A percentile compares a stretch with the other conserved stretches of the same genome.
phyloP scores from a whole-genome alignment of 768 basidiomycete genomes.

The Chalciporus piperatus region DNA sequence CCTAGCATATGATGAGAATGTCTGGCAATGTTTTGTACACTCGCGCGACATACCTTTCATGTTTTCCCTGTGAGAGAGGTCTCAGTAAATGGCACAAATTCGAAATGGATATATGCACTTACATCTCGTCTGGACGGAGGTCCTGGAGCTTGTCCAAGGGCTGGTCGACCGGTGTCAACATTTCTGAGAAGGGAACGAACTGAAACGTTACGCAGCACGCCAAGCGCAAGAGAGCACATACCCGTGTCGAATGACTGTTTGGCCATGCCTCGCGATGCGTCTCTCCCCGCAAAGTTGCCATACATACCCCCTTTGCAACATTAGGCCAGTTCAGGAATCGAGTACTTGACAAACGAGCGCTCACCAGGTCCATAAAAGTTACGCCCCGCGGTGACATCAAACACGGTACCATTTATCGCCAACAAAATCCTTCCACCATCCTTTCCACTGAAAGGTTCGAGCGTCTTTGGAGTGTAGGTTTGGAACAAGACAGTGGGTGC shows the following conservation, averaged over 20 bases:
- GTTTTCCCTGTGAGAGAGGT: slow-evolving; percentile 61
- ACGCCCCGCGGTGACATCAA: slow-evolving; percentile 87
- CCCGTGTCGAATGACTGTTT: slow-evolving; percentile 95
- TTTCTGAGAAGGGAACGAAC: slow-evolving; percentile 47
- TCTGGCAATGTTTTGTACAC: neutral
- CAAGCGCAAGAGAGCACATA: slow-evolving; percentile 34
- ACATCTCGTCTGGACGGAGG: slow-evolving; percentile 81
- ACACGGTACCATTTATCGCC: slow-evolving; percentile 84
- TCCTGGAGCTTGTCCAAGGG: slow-evolving; percentile 83
- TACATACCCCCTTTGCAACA: slow-evolving; percentile 79
- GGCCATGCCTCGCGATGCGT: slow-evolving; percentile 96
- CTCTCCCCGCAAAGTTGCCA: slow-evolving; percentile 95
- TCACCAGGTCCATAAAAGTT: slow-evolving; percentile 94
- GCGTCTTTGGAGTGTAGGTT: slow-evolving; percentile 75
- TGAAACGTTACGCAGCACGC: neutral
- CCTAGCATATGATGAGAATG: slow-evolving; percentile 39
- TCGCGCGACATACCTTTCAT: slow-evolving; percentile 62
- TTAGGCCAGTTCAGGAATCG: neutral
- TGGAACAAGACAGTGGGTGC: slow-evolving; percentile 75
- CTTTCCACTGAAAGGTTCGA: slow-evolving; percentile 63
- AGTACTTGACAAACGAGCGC: slow-evolving; percentile 22
- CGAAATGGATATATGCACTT: slow-evolving; percentile 29
- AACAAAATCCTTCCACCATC: slow-evolving; percentile 75
- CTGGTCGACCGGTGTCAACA: slow-evolving; percentile 86
- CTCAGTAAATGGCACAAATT: neutral